These are phyloP conservation scores for Wickerhamomyces strasburgensis DNA, from an alignment of 805 yeast species.

Conservation along the genomic window DNA sequence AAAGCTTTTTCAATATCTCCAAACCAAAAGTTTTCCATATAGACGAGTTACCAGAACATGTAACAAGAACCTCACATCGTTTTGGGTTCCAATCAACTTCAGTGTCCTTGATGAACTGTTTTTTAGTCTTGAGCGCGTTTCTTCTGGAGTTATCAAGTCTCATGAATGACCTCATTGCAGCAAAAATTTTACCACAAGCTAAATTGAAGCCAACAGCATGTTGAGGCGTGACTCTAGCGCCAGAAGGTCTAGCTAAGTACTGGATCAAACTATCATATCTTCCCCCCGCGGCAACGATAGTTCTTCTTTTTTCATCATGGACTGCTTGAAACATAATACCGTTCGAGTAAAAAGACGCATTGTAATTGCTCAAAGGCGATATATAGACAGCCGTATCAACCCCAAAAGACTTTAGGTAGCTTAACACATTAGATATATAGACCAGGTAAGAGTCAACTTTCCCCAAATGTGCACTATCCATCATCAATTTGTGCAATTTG, in stretches of 20 bases:
- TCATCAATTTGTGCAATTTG: conserved; percentile 64
- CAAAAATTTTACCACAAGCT: conserved; percentile 63
- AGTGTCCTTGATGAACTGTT: conserved; percentile 30
- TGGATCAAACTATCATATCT: conserved; percentile 75
- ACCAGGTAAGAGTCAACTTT: conserved; percentile 58
- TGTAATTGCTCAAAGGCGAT: conserved; percentile 82
- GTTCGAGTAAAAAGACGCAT: conserved; percentile 68
- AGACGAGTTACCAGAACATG: conserved; percentile 53
- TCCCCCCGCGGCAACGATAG: conserved; percentile 84
- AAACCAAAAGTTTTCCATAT: conserved; percentile 57
- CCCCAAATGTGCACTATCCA: conserved; percentile 60
- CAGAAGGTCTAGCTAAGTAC: conserved; percentile 55
- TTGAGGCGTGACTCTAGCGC: conserved; percentile 31
- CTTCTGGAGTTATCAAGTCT: conserved; percentile 29
- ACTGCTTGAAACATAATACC: conserved; percentile 90
- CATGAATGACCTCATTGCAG: conserved; percentile 44
- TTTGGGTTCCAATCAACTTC: conserved; percentile 45
- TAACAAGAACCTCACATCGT: conserved; percentile 78
- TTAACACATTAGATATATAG: conserved; percentile 57
- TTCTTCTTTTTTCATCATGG: conserved; percentile 46
- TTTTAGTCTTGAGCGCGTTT: conserved; percentile 28
- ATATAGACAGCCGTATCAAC: conserved; percentile 53
- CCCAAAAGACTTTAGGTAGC: conserved; percentile 52
- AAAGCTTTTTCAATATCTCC: conserved; percentile 55
- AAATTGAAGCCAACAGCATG: conserved; percentile 85